A percentile compares a stretch with the other conserved stretches of the same genome.
Conservation (phyloP, 179 eudicot genomes). For the Silene vulgaris region DNA sequence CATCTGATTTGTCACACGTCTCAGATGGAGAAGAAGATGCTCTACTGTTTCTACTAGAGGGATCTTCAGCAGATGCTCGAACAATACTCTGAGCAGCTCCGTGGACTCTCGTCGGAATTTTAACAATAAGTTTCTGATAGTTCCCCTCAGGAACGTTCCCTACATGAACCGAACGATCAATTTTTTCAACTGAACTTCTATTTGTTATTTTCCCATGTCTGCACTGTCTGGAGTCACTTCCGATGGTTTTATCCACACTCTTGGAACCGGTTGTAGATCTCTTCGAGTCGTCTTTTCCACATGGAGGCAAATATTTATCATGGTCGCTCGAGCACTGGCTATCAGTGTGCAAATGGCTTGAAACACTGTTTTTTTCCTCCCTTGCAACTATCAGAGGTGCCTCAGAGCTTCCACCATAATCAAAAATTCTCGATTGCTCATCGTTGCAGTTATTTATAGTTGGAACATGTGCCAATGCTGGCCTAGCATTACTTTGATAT, state of each 20-base stretch:
- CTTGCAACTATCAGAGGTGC: conserved; percentile 21
- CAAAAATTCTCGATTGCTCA: conserved; percentile 24
- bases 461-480: conserved; percentile 25
- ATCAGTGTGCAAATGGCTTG: conserved; percentile 38
- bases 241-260: conserved; percentile 41
- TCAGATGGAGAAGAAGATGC: conserved; percentile 36
- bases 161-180: conserved; percentile 40
- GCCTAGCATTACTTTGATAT: conserved; percentile 18
- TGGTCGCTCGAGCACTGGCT: conserved; percentile 42
- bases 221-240: conserved; percentile 42
- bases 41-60: conserved; percentile 32
- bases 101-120: conserved; percentile 62
- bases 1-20: conserved; percentile 27
- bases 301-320: conserved; percentile 24
- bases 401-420: conserved; percentile 27
- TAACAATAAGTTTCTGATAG: conserved; percentile 66
- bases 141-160: conserved; percentile 46
- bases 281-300: conserved; percentile 37
- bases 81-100: conserved; percentile 55
- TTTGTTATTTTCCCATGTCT: conserved; percentile 45
- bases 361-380: conserved; percentile 39
- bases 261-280: conserved; percentile 51
- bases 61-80: conserved; percentile 47
- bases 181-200: conserved; percentile 40
- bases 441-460: conserved; percentile 26